Conservation (phyloP, 805 yeast species). For the Saturnispora serradocipensis region DNA sequence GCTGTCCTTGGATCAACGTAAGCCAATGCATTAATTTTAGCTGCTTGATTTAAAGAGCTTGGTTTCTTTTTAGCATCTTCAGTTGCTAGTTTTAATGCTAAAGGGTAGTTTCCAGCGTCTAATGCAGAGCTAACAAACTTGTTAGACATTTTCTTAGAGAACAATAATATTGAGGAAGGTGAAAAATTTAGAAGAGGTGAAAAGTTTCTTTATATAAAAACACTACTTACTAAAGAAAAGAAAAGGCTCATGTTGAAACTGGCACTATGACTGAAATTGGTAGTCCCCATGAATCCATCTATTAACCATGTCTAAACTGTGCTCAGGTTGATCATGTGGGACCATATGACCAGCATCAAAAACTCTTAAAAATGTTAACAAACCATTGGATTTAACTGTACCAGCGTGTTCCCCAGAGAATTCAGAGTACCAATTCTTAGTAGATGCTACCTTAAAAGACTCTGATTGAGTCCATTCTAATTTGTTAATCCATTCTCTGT, state of each 20-base stretch:
- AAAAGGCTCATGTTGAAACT: not conserved
- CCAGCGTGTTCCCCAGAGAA: constrained; percentile 27
- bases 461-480: constrained; percentile 36
- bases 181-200: not conserved
- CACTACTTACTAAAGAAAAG: not conserved
- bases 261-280: constrained; percentile 6
- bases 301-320: constrained; percentile 71
- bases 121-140: constrained; percentile 20
- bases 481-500: constrained; percentile 73
- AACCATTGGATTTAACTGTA: constrained; percentile 38
- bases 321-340: constrained; percentile 79
- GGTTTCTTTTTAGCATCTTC: constrained; percentile 49
- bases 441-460: constrained; percentile 14
- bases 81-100: constrained; percentile 42
- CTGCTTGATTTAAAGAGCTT: constrained; percentile 43
- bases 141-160: constrained; percentile 15
- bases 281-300: constrained; percentile 74
- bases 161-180: not conserved
- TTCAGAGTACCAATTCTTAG: constrained; percentile 22
- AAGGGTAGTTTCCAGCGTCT: constrained; percentile 38
- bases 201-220: not conserved
- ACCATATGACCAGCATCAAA: constrained; percentile 96
- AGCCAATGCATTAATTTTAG: constrained; percentile 30
- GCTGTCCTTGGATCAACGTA: constrained; percentile 30
- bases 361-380: constrained; percentile 73